A percentile compares a stretch with the other conserved stretches of the same genome.
phyloP scores from a whole-genome alignment of 2,329 filamentous ascomycete genomes.

The Epichloe sibirici region DNA sequence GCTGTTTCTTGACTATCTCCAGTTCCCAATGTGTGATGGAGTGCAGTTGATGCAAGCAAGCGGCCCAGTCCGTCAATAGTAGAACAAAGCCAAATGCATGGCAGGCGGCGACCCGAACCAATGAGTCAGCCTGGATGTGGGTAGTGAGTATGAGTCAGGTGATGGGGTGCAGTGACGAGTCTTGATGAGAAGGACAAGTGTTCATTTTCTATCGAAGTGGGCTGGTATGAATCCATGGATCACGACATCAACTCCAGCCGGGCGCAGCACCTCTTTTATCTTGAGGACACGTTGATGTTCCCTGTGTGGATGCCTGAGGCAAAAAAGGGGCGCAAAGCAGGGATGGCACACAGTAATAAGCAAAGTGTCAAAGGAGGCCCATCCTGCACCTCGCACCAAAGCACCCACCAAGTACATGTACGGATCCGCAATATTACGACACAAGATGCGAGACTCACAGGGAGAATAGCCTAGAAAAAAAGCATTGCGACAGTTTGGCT shows the following conservation, averaged over 20 bases:
- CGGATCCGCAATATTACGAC: not conserved
- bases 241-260: not conserved
- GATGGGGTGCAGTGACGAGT: conserved; percentile 6
- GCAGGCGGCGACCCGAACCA: conserved; percentile 11
- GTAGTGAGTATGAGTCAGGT: conserved; percentile 12
- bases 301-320: conserved; percentile 19
- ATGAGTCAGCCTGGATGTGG: conserved; percentile 12
- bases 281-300: conserved; percentile 21
- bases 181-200: conserved; percentile 8
- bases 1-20: conserved; percentile 3
- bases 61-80: conserved; percentile 9
- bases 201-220: not conserved
- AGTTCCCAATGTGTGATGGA: not conserved
- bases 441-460: not conserved
- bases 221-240: not conserved
- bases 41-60: conserved; percentile 3
- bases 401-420: not conserved
- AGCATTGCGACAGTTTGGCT: not conserved
- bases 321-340: conserved; percentile 8
- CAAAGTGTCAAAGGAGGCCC: not conserved
- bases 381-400: not conserved
- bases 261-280: conserved; percentile 5
- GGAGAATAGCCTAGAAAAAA: not conserved
- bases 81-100: conserved; percentile 11
- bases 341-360: not conserved